Conservation (phyloP, 2,329 filamentous ascomycete species). For the Diaporthe velutina region DNA sequence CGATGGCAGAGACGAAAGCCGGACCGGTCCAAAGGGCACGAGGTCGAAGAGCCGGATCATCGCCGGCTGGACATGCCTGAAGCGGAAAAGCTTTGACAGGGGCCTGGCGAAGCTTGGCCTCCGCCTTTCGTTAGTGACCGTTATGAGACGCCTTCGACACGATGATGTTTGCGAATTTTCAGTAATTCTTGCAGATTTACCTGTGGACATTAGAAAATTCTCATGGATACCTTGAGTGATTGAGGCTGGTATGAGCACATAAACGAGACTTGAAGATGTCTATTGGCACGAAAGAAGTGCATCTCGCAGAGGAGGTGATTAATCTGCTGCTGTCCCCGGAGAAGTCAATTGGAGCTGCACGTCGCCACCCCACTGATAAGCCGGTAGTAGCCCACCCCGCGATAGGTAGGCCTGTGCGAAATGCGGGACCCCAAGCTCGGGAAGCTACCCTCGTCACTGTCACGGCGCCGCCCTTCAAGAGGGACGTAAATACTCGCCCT, state of each 20-base stretch:
- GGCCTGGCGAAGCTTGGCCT: slow-evolving; percentile 18
- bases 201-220: too few species aligned
- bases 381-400: slow-evolving; percentile 32
- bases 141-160: not conserved
- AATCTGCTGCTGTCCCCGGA: slow-evolving; percentile 7
- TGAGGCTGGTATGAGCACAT: not conserved
- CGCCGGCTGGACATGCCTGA: slow-evolving; percentile 39
- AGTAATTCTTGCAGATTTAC: not conserved
- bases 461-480: not conserved
- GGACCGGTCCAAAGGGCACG: slow-evolving; percentile 17
- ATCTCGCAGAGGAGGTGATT: not conserved
- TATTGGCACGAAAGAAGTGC: not conserved
- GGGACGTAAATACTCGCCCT: slow-evolving; percentile 35
- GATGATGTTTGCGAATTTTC: not conserved
- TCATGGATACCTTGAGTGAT: not conserved
- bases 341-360: slow-evolving; percentile 27
- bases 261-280: accelerated
- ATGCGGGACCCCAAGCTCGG: slow-evolving; percentile 17
- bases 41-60: slow-evolving; percentile 12
- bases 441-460: slow-evolving; percentile 33
- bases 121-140: not conserved
- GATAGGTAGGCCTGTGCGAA: slow-evolving; percentile 30
- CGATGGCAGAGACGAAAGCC: slow-evolving; percentile 12
- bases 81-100: slow-evolving; percentile 25
- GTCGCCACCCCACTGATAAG: slow-evolving; percentile 39